These are phyloP conservation scores for Phialocephala sp. DNA, from an alignment of 2,329 filamentous ascomycete genomes.

Conservation along the genomic window DNA sequence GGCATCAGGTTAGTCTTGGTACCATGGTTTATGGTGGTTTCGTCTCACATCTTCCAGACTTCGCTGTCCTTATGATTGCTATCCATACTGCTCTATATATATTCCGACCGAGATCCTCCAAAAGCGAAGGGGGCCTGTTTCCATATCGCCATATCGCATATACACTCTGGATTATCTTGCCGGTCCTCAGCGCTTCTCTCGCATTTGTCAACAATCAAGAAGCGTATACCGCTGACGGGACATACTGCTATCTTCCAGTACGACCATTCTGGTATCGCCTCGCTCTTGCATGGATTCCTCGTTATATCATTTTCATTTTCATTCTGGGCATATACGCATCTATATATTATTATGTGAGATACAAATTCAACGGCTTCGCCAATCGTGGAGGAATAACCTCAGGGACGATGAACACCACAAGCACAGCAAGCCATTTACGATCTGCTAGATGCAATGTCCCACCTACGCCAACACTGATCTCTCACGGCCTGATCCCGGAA, in stretches of 20 bases:
- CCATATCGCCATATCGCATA: constrained; percentile 68
- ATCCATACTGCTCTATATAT: constrained; percentile 76
- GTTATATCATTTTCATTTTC: constrained; percentile 69
- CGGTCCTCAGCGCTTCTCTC: constrained; percentile 63
- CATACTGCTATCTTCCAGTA: constrained; percentile 73
- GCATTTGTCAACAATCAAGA: constrained; percentile 62
- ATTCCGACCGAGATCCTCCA: constrained; percentile 57
- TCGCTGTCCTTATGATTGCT: constrained; percentile 74
- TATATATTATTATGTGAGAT: constrained; percentile 72
- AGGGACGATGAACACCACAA: constrained; percentile 18
- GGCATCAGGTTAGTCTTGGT: constrained; percentile 56
- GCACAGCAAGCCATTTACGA: constrained; percentile 18
- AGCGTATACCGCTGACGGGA: constrained; percentile 66
- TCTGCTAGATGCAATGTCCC: constrained; percentile 29
- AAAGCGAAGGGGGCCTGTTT: constrained; percentile 69
- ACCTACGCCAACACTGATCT: constrained; percentile 34
- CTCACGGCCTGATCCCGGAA: constrained; percentile 40
- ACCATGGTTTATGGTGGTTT: background rate
- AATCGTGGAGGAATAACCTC: constrained; percentile 25
- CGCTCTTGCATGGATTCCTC: constrained; percentile 73
- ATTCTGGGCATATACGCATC: constrained; percentile 70
- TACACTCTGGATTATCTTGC: constrained; percentile 59
- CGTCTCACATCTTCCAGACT: constrained; percentile 51
- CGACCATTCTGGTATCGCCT: constrained; percentile 72
- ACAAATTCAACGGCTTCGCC: constrained; percentile 41